A percentile compares a stretch with the other conserved stretches of the same genome.
phyloP scores from a whole-genome alignment of 208 protist species.

The Leishmania major region DNA sequence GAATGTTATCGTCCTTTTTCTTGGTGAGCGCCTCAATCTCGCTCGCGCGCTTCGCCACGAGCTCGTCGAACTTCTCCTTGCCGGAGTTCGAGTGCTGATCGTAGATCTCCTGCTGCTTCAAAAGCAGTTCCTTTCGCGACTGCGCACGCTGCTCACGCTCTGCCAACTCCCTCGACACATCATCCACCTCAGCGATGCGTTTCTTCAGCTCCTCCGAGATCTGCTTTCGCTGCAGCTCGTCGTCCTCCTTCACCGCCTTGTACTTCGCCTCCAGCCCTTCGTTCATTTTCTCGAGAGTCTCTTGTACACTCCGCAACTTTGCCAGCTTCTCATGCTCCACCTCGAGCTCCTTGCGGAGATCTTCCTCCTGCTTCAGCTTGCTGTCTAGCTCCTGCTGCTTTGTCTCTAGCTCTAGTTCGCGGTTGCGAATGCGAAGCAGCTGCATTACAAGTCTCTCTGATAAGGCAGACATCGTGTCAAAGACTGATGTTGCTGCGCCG shows the following conservation, averaged over 20 bases:
- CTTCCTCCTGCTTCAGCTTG: conserved; percentile 36
- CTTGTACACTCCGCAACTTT: conserved; percentile 41
- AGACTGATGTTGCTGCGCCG: neutral
- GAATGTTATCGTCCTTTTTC: conserved; percentile 37
- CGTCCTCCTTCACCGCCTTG: conserved; percentile 39
- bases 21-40: conserved; percentile 51
- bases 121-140: conserved; percentile 43
- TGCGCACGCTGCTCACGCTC: conserved; percentile 40
- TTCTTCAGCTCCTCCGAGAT: conserved; percentile 43
- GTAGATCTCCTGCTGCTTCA: conserved; percentile 73
- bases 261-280: conserved; percentile 50
- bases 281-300: conserved; percentile 52
- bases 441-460: conserved; percentile 65
- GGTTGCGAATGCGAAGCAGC: conserved; percentile 49
- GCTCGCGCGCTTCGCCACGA: conserved; percentile 48
- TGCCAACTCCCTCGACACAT: conserved; percentile 39
- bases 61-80: conserved; percentile 52
- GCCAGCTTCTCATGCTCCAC: conserved; percentile 40
- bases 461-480: conserved; percentile 40
- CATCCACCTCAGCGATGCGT: conserved; percentile 53
- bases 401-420: conserved; percentile 46
- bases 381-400: conserved; percentile 38
- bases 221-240: conserved; percentile 42
- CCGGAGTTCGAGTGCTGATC: conserved; percentile 39
- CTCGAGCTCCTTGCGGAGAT: conserved; percentile 37